phyloP scores from a whole-genome alignment of 768 basidiomycete genomes.

The Calocybe indica region DNA sequence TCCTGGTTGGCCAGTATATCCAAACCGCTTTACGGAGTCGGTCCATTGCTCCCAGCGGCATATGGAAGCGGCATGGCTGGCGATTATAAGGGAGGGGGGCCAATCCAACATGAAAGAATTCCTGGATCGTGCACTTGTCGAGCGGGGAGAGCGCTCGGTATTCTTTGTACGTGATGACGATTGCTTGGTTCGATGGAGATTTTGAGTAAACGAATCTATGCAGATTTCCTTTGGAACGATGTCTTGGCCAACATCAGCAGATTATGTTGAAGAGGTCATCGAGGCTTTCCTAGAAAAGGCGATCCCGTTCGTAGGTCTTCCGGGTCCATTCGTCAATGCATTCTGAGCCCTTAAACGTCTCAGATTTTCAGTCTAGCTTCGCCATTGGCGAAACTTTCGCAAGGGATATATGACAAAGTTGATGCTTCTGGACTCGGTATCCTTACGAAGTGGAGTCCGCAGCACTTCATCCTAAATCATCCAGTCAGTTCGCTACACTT shows the following conservation, averaged over 20 bases:
- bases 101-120: neutral
- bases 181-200: neutral
- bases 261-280: neutral
- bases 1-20: neutral
- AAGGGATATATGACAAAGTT: conserved; percentile 7
- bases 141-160: neutral
- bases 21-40: neutral
- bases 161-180: neutral
- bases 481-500: conserved; percentile 3
- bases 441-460: conserved; percentile 13
- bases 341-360: no score
- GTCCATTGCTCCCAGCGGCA: neutral
- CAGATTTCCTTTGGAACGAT: conserved; percentile 1
- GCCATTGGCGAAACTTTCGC: conserved; percentile 6
- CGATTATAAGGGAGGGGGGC: neutral
- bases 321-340: no score
- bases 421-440: conserved; percentile 11
- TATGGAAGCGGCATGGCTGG: neutral
- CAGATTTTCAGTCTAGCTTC: conserved; percentile 14
- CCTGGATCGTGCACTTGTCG: neutral
- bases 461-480: conserved; percentile 17
- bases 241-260: neutral
- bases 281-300: neutral
- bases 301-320: neutral
- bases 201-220: neutral